Evolutionary conservation across 805 yeast species (phyloP).

Genomic region (Lipomyces yamanashiensis): DNA sequence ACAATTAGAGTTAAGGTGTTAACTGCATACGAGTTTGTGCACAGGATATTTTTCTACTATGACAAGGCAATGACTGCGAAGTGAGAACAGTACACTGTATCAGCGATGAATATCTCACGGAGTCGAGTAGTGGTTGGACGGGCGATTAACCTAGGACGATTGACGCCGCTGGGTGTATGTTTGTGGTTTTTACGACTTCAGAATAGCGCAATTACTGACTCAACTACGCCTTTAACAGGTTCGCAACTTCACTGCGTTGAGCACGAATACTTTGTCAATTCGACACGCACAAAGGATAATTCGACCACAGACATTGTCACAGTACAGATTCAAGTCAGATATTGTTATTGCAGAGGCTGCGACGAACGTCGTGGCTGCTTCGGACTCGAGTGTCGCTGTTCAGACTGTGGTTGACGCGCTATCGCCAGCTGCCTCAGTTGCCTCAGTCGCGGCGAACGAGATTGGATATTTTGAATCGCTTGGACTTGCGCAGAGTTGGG

Average conservation of each 20-base stretch:
- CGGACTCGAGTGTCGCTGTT: background rate
- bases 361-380: background rate
- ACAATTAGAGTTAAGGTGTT: background rate
- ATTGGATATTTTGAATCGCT: slow-evolving; percentile 85
- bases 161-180: background rate
- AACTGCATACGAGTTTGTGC: background rate
- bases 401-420: slow-evolving; percentile 7
- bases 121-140: background rate
- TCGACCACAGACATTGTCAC: background rate
- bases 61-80: background rate
- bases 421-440: slow-evolving; percentile 5
- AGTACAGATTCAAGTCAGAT: slow-evolving; percentile 12
- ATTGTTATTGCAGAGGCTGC: background rate
- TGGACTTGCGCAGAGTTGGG: slow-evolving; percentile 84
- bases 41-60: background rate
- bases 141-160: background rate
- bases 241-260: background rate
- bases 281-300: background rate
- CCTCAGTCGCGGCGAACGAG: slow-evolving; percentile 50
- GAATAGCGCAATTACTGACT: too few relatives aligned
- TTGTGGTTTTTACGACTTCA: too few relatives aligned
- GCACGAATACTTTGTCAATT: background rate
- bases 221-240: too few relatives aligned
- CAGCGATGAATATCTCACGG: slow-evolving; percentile 9
- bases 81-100: background rate